A percentile compares a stretch with the other conserved stretches of the same genome.
phyloP scores from a whole-genome alignment of 768 basidiomycete species.

The Lactarius hengduanensis region DNA sequence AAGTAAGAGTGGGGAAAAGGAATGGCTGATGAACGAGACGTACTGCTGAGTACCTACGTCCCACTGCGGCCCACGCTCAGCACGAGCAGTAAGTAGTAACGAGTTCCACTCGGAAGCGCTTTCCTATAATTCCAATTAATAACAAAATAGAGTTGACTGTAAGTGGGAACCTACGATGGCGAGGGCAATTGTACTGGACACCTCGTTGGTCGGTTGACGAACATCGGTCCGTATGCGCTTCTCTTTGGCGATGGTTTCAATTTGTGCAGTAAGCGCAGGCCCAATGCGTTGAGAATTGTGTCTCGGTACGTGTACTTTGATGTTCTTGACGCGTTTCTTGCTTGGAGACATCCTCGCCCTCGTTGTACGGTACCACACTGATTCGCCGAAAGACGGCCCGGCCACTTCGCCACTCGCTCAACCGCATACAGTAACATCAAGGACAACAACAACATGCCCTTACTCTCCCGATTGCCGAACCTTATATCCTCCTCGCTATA shows the following conservation, averaged over 20 bases:
- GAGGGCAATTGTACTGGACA: constrained; percentile 47
- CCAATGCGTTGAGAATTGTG: constrained; percentile 75
- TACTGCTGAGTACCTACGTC: constrained; percentile 85
- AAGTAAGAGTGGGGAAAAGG: neutral
- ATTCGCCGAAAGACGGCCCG: neutral
- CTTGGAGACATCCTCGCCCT: constrained; percentile 52
- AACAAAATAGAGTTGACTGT: neutral
- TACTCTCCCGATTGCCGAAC: constrained; percentile 23
- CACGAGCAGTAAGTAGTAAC: constrained; percentile 70
- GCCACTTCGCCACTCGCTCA: neutral
- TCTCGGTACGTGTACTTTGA: constrained; percentile 67
- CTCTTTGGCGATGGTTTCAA: constrained; percentile 53
- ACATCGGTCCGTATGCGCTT: constrained; percentile 53
- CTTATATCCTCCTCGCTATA: constrained; percentile 29
- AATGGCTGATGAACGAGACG: constrained; percentile 33
- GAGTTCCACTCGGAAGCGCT: constrained; percentile 88
- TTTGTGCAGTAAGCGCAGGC: constrained; percentile 56
- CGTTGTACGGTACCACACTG: neutral
- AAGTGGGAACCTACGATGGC: constrained; percentile 56
- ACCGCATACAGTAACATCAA: no score
- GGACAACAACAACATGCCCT: constrained; percentile 7
- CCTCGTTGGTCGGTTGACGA: constrained; percentile 61
- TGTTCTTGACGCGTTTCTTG: constrained; percentile 48
- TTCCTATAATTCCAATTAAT: constrained; percentile 44
- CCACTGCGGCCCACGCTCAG: constrained; percentile 84